A percentile compares a stretch with the other conserved stretches of the same genome.
These are phyloP conservation scores for Blastocystis sp. DNA, from an alignment of 352 stramenopile species.

Conservation along the genomic window DNA sequence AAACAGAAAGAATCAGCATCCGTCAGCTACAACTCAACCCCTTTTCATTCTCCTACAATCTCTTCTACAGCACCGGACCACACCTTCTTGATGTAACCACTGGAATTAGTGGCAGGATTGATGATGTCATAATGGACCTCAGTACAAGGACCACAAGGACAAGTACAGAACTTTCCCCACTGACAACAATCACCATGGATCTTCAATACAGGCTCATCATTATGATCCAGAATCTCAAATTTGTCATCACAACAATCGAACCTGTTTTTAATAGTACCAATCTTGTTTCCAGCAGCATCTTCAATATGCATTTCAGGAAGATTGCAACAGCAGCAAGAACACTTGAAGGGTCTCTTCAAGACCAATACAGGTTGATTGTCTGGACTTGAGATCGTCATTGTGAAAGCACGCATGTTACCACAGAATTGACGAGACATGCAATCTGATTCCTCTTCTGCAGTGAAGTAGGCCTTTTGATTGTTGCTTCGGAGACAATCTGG, in stretches of 20 bases:
- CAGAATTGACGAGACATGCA: slow-evolving; percentile 17
- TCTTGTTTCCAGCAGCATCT: slow-evolving; percentile 11
- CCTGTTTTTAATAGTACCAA: neutral
- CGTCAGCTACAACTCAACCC: neutral
- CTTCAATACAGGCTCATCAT: slow-evolving; percentile 24
- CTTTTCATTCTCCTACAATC: neutral
- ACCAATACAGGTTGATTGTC: neutral
- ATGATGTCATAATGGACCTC: slow-evolving; percentile 31
- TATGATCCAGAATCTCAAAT: slow-evolving; percentile 39
- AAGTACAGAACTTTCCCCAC: slow-evolving; percentile 43
- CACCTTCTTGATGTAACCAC: slow-evolving; percentile 42
- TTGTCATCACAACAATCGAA: slow-evolving; percentile 48
- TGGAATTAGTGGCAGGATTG: neutral
- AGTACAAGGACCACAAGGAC: neutral
- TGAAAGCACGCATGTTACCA: slow-evolving; percentile 4
- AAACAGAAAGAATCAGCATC: slow-evolving; percentile 52
- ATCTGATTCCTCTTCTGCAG: slow-evolving; percentile 28
- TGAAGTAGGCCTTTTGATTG: slow-evolving; percentile 42
- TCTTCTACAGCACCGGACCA: slow-evolving; percentile 23
- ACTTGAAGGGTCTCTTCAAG: slow-evolving; percentile 55
- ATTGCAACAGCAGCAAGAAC: neutral
- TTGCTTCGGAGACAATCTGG: neutral
- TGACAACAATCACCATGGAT: slow-evolving; percentile 59
- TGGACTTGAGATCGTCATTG: slow-evolving; percentile 3
- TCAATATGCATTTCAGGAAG: slow-evolving; percentile 9